phyloP scores from a whole-genome alignment of 1,139 yeast genomes.

The Geotrichum cucujoidarum region DNA sequence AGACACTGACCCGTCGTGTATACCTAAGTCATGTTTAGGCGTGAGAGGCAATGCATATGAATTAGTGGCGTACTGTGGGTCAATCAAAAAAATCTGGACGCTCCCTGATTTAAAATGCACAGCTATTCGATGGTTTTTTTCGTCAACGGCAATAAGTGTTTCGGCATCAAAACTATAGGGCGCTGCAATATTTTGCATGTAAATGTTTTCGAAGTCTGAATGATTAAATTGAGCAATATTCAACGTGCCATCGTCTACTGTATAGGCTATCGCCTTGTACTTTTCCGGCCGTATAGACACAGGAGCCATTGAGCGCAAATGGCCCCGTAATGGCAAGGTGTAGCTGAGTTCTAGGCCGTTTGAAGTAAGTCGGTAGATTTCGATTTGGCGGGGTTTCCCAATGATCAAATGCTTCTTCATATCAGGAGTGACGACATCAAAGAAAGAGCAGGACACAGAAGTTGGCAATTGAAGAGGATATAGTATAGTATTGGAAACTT shows the following conservation, averaged over 20 bases:
- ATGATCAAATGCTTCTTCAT: background rate
- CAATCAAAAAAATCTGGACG: no score
- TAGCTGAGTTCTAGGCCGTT: conserved; percentile 3
- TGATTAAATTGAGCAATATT: background rate
- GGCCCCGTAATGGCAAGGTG: conserved; percentile 1
- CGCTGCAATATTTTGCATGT: no score
- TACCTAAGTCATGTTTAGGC: no score
- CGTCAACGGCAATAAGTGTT: no score
- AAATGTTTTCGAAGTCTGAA: background rate
- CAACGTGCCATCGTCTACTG: conserved; percentile 1
- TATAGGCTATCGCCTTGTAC: background rate
- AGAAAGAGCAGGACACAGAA: background rate
- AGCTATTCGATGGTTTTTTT: no score
- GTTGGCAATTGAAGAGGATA: conserved; percentile 8
- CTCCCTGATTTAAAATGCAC: no score
- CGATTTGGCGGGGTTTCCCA: background rate
- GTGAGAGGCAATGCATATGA: no score
- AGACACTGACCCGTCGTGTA: no score
- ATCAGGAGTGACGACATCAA: background rate
- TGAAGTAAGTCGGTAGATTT: background rate
- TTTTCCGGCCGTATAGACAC: background rate
- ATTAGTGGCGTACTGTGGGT: no score
- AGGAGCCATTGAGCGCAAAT: background rate
- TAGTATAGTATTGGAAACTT: no score
- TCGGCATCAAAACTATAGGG: no score